These are phyloP conservation scores for Reutealis trisperma DNA, from an alignment of 345 rosid species.

Conservation along the genomic window DNA sequence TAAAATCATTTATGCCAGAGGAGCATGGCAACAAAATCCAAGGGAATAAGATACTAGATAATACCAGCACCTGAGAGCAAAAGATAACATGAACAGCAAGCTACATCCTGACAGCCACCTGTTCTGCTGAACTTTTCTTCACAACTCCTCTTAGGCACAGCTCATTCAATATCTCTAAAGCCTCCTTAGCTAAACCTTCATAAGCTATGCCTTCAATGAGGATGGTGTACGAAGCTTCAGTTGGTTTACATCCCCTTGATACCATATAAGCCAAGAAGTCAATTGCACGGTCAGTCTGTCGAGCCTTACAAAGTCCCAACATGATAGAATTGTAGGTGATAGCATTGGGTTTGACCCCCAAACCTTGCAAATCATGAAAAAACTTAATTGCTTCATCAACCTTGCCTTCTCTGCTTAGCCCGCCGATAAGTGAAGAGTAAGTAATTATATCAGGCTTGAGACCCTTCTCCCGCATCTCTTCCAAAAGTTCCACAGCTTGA, in stretches of 20 bases:
- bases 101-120: constrained; percentile 65
- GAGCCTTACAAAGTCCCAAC: constrained; percentile 72
- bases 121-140: constrained; percentile 68
- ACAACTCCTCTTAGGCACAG: constrained; percentile 69
- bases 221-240: constrained; percentile 72
- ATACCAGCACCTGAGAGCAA: constrained; percentile 2
- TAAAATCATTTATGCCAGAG: background rate
- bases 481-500: constrained; percentile 58
- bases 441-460: constrained; percentile 75
- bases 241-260: constrained; percentile 70
- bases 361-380: constrained; percentile 70
- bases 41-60: constrained; percentile 5
- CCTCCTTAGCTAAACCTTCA: constrained; percentile 83
- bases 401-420: constrained; percentile 79
- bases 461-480: constrained; percentile 77
- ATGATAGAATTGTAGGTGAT: constrained; percentile 71
- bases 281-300: constrained; percentile 73
- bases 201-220: constrained; percentile 82
- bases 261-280: constrained; percentile 87
- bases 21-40: background rate
- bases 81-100: background rate
- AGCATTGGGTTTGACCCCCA: constrained; percentile 66
- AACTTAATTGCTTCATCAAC: constrained; percentile 73
- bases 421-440: constrained; percentile 77
- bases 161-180: constrained; percentile 62